Evolutionary conservation across 257 asterid species (phyloP), one percentile per base, ranked within the genome.

Genomic region (Plantago elongata): DNA sequence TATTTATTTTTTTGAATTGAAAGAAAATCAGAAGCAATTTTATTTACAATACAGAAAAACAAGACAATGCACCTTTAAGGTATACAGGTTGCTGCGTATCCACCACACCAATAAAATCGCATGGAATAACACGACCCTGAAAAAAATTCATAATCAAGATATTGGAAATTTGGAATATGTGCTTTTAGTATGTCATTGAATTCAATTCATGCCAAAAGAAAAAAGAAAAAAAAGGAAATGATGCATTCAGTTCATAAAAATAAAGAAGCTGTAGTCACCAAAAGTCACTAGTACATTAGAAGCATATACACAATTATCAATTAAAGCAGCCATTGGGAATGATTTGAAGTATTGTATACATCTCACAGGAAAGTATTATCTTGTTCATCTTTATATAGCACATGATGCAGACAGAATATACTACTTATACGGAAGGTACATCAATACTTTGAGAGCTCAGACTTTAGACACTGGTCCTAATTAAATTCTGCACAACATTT

Each of bases 91-190:
- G 97, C 77, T 93, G 99, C 74, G 96, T 93, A 86, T 87, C 83
- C 68, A 85, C 90, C 67, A 87, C 91, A 45, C 99, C 99, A 70
- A 93, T 93, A 78, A 93, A 93, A 74, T 93, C 99, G 65, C 99
- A 93, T 37, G 99, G 99, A 75, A 93, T 80, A 59, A 87, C 87
- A 66, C 97, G 99, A 3, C 99, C 99, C 99, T 93, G 91, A 70
- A 73, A 70, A 73, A 66, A 70, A 63, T 62, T 75, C 69, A 54
- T 13, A 51, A 72, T 68, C 60, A 54, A 60, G 64, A 57, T 34
- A 61, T 57, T 71, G 45, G 65, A 63, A 57, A 22, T 57, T 57
- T 71, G 45, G 65, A 63, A 61, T 66, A 34, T 68, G 64, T 68
- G 47, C 45, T 60, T 64, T 64, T 45, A 79, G 68, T 59, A 60